Evolutionary conservation across 176 grass and related monocot genomes (phyloP).

Genomic region (Triticum urartu): DNA sequence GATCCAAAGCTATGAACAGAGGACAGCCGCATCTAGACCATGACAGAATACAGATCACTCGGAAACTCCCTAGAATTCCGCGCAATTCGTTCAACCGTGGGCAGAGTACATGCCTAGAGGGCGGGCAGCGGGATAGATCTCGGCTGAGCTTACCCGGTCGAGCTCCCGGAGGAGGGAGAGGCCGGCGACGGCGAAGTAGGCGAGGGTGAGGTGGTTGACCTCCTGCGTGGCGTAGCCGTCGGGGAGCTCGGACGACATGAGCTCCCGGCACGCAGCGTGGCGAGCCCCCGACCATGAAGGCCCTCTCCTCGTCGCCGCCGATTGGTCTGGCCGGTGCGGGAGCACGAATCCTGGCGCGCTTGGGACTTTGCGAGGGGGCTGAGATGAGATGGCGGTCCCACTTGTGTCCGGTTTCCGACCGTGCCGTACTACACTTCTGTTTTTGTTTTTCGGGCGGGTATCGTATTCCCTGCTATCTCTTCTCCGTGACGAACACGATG

Average conservation of each 20-base stretch:
- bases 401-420: no score
- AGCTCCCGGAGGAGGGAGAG: constrained; percentile 69
- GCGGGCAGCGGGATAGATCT: not conserved
- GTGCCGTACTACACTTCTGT: no score
- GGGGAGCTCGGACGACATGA: constrained; percentile 49
- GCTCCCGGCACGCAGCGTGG: constrained; percentile 50
- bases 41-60: not conserved
- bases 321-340: no score
- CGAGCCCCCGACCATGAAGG: no score
- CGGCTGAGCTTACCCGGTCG: constrained; percentile 30
- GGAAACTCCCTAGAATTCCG: not conserved
- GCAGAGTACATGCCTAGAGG: not conserved
- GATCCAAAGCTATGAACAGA: no score
- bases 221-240: constrained; percentile 60
- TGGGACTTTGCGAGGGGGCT: no score
- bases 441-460: no score
- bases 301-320: no score
- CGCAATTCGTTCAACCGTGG: not conserved
- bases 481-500: no score
- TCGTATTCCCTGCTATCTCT: no score
- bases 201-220: constrained; percentile 84
- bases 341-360: no score
- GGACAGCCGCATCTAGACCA: not conserved
- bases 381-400: no score
- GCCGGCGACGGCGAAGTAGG: constrained; percentile 76